Conservation (phyloP, 129 eudicot genomes). For the Pseudognaphalium luteoalbum region DNA sequence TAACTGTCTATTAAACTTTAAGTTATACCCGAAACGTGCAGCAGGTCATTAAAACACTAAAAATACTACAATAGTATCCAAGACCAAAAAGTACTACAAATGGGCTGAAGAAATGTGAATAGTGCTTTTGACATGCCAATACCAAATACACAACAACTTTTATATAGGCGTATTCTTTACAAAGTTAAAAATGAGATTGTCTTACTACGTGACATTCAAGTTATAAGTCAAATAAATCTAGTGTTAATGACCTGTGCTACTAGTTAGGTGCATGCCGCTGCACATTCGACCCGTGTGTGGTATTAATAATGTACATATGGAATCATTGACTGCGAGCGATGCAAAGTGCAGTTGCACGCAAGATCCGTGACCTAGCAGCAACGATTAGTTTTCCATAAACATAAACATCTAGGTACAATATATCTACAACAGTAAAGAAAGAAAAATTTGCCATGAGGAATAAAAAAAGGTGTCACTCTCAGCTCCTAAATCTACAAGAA, state of each 20-base stretch:
- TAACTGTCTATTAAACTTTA: not conserved
- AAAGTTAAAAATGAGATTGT: not conserved
- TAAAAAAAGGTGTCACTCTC: too few species aligned
- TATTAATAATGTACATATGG: too few species aligned
- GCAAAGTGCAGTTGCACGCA: not conserved
- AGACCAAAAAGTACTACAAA: not conserved
- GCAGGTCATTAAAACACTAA: not conserved
- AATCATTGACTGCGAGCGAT: not conserved
- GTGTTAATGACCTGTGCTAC: not conserved
- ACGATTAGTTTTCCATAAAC: not conserved
- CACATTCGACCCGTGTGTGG: not conserved
- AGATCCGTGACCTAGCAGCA: not conserved
- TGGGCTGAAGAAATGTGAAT: not conserved
- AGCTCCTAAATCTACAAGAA: too few species aligned
- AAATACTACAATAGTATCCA: too few species aligned
- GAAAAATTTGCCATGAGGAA: too few species aligned
- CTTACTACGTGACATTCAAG: not conserved
- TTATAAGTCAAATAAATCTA: too few species aligned
- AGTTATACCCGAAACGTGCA: not conserved
- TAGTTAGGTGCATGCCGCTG: not conserved
- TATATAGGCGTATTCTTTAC: not conserved
- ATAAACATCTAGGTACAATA: too few species aligned
- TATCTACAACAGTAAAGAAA: too few species aligned
- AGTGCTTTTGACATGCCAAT: not conserved
- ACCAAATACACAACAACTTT: too few species aligned